Conservation (phyloP, 257 asterid species). For the Solanum appendiculatum region DNA sequence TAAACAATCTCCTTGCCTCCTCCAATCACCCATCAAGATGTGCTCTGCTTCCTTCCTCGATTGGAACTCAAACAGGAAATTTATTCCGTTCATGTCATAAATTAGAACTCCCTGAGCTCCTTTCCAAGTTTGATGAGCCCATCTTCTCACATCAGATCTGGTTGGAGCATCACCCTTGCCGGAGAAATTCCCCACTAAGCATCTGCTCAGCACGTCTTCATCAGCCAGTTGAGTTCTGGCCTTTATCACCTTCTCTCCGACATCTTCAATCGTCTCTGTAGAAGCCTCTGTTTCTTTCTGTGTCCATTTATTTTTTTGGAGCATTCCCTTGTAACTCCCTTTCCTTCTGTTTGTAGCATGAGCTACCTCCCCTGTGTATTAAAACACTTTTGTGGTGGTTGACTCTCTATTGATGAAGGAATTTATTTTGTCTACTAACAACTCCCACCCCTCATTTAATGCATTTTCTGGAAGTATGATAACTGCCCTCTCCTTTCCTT, state of each 20-base stretch:
- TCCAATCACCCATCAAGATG: neutral
- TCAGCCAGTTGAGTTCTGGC: neutral
- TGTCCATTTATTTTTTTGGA: neutral
- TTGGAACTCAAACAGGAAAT: neutral
- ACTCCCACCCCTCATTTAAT: neutral
- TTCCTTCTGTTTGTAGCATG: neutral
- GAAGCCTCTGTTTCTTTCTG: neutral
- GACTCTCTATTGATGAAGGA: neutral
- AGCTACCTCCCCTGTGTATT: neutral
- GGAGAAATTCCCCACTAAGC: neutral
- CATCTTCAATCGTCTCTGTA: too few species aligned
- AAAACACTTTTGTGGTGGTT: neutral
- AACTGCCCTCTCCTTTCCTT: neutral
- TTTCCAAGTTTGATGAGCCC: neutral
- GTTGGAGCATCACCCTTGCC: neutral
- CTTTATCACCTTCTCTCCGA: neutral
- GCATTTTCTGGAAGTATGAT: neutral
- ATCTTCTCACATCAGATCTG: neutral
- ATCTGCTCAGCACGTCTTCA: neutral
- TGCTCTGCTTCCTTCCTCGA: neutral
- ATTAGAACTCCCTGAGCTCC: neutral
- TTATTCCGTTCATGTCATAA: neutral
- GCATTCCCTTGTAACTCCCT: neutral
- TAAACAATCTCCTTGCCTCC: neutral
- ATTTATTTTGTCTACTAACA: neutral